These are phyloP conservation scores for Boletus vinaceobasis DNA, from an alignment of 768 basidiomycete genomes.

Conservation along the genomic window DNA sequence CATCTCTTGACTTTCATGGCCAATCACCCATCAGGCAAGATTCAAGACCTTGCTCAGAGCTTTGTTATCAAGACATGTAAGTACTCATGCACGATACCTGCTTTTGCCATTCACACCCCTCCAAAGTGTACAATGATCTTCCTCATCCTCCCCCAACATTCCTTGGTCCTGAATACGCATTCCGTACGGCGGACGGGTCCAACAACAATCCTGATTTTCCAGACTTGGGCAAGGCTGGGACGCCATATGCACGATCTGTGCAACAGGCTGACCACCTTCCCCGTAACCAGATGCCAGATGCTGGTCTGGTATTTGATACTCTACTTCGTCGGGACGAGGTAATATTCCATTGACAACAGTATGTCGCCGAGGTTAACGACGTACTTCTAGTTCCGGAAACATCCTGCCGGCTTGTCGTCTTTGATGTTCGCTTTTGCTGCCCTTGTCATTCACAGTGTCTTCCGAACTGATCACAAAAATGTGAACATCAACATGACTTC, in stretches of 20 bases:
- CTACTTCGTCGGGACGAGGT: conserved; percentile 72
- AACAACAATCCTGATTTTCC: conserved; percentile 70
- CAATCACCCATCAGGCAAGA: conserved; percentile 46
- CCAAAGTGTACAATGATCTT: conserved; percentile 76
- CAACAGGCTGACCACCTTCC: conserved; percentile 67
- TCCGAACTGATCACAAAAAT: conserved; percentile 72
- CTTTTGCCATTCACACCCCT: not conserved
- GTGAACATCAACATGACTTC: conserved; percentile 78
- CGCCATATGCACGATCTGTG: conserved; percentile 81
- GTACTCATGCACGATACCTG: conserved; percentile 22
- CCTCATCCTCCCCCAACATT: conserved; percentile 73
- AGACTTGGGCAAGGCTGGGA: conserved; percentile 72
- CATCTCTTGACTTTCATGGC: conserved; percentile 64
- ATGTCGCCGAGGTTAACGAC: not conserved
- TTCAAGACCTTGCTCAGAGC: conserved; percentile 39
- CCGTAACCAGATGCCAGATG: conserved; percentile 67
- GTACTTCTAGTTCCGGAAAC: conserved; percentile 58
- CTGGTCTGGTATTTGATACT: conserved; percentile 78
- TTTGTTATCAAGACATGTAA: conserved; percentile 51
- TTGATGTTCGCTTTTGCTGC: conserved; percentile 82
- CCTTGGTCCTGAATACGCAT: conserved; percentile 59
- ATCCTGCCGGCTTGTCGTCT: conserved; percentile 76
- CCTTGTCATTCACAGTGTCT: conserved; percentile 82
- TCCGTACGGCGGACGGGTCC: conserved; percentile 74
- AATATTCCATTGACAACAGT: conserved; percentile 4